Conservation (phyloP, 306 rosid species). For the Lathyrus tuberosus region DNA sequence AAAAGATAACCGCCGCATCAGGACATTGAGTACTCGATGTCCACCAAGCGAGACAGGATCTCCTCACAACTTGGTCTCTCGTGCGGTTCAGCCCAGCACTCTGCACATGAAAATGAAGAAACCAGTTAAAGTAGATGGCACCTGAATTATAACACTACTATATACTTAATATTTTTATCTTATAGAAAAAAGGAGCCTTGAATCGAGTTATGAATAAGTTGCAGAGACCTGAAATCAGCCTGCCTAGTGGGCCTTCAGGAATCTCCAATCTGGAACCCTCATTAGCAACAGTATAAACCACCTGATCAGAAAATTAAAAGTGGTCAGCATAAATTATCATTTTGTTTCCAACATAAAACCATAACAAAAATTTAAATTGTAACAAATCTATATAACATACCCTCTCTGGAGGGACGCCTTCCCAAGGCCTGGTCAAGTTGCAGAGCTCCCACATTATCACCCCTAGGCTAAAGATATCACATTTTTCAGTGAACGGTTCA, state of each 20-base stretch:
- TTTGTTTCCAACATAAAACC: neutral
- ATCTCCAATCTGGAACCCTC: constrained; percentile 87
- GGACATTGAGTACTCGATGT: constrained; percentile 73
- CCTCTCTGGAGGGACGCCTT: constrained; percentile 86
- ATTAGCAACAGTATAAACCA: constrained; percentile 83
- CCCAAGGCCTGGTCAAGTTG: constrained; percentile 94
- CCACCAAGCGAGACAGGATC: constrained; percentile 81
- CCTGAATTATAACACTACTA: constrained; percentile 8
- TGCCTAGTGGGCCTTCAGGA: constrained; percentile 92
- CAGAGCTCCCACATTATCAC: constrained; percentile 98
- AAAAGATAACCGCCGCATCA: constrained; percentile 52
- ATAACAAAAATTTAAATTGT: neutral
- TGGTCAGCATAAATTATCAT: constrained; percentile 19
- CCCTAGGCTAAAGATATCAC: constrained; percentile 94
- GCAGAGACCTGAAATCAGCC: constrained; percentile 75
- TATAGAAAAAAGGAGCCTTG: neutral
- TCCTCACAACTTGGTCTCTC: constrained; percentile 94
- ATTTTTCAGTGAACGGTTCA: constrained; percentile 90
- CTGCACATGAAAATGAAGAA: constrained; percentile 46
- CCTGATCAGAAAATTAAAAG: constrained; percentile 53
- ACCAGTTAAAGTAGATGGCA: constrained; percentile 26
- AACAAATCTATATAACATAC: constrained; percentile 43
- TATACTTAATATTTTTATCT: neutral
- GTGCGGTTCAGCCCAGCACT: constrained; percentile 89
- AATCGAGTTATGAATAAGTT: neutral